A percentile compares a stretch with the other conserved stretches of the same genome.
phyloP scores from a whole-genome alignment of 495 filamentous ascomycete genomes.

The Penicillium nucicola region DNA sequence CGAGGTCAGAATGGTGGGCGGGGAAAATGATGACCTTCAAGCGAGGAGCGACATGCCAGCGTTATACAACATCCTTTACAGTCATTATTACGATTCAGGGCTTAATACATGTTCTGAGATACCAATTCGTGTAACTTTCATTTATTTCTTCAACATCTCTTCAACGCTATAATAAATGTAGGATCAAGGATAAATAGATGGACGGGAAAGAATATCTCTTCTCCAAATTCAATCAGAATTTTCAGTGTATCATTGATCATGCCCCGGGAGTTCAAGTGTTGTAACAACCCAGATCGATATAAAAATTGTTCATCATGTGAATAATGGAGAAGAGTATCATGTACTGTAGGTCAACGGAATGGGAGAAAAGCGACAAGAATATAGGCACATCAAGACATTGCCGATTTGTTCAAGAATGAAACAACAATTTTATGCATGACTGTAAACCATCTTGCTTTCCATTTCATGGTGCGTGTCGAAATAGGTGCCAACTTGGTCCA shows the following conservation, averaged over 20 bases:
- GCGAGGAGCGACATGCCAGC: background rate
- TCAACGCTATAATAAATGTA: background rate
- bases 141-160: background rate
- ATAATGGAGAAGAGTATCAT: slow-evolving; percentile 9
- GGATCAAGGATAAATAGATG: background rate
- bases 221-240: slow-evolving; percentile 41
- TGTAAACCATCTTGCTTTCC: no score
- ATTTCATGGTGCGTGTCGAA: no score
- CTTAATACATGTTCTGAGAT: background rate
- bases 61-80: background rate
- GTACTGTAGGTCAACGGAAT: no score
- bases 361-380: no score
- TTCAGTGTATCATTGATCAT: slow-evolving; percentile 49
- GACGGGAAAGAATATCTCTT: slow-evolving; percentile 1
- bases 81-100: no score
- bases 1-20: slow-evolving; percentile 9
- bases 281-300: slow-evolving; percentile 35
- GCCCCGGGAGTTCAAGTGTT: slow-evolving; percentile 31
- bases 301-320: slow-evolving; percentile 39
- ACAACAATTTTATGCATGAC: no score
- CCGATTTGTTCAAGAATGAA: background rate
- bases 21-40: background rate
- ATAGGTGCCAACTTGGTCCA: no score
- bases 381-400: no score
- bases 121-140: background rate